These are phyloP conservation scores for Rhododendron kiyosumense DNA, from an alignment of 148 eudicot species.

Conservation along the genomic window DNA sequence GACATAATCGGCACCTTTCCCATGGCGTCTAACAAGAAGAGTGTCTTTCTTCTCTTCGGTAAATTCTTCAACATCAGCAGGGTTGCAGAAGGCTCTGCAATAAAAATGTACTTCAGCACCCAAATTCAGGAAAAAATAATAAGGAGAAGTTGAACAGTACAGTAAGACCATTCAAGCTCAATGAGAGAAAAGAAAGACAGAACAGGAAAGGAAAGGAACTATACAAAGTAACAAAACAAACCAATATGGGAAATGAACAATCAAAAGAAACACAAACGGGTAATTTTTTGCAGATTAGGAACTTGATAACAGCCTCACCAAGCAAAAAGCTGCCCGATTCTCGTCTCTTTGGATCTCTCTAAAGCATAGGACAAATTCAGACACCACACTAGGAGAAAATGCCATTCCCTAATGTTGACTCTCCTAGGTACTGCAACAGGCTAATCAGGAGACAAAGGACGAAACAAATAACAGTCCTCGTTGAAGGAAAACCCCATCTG, in stretches of 20 bases:
- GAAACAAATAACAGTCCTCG: background rate
- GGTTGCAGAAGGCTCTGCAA: slow-evolving; percentile 91
- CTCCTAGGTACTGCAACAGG: background rate
- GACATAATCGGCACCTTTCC: slow-evolving; percentile 87
- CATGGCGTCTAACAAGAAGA: slow-evolving; percentile 73
- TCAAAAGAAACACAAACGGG: background rate
- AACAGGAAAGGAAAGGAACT: background rate
- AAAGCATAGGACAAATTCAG: background rate
- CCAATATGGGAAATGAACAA: background rate
- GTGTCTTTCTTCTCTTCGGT: slow-evolving; percentile 77
- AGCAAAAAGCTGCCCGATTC: background rate
- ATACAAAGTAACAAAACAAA: background rate
- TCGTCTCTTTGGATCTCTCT: background rate
- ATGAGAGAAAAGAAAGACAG: background rate
- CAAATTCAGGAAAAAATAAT: background rate
- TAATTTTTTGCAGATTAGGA: background rate
- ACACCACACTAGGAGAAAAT: background rate
- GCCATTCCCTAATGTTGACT: background rate
- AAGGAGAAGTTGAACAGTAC: background rate
- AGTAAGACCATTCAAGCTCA: background rate
- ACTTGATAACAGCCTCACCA: background rate
- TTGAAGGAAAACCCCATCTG: background rate
- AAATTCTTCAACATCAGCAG: slow-evolving; percentile 92
- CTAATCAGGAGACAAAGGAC: background rate
- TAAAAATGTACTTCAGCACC: background rate